A percentile compares a stretch with the other conserved stretches of the same genome.
phyloP scores from a whole-genome alignment of 2,329 filamentous ascomycete species.

The Aspergillus neoniger region DNA sequence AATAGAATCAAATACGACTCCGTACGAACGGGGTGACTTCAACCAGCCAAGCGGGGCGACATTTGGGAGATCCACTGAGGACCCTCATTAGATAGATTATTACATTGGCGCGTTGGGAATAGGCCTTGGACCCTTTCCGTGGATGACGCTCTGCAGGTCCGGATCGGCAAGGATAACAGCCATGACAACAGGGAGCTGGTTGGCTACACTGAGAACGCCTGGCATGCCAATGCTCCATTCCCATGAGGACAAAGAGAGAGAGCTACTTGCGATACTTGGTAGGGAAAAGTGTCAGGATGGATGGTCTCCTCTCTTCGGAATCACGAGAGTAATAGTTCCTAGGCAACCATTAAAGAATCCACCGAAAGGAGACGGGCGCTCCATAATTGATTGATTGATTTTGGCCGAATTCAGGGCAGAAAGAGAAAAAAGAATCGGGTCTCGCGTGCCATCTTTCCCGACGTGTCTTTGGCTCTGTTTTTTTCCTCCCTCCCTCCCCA shows the following conservation, averaged over 20 bases:
- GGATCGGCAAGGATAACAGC: conserved; percentile 3
- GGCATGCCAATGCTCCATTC: conserved; percentile 1
- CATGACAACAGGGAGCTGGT: conserved; percentile 1
- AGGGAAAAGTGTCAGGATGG: background rate
- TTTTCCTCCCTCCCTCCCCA: background rate
- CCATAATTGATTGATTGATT: conserved; percentile 2
- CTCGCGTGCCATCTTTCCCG: conserved; percentile 25
- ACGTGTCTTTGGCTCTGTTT: background rate
- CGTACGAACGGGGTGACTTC: background rate
- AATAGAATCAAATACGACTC: background rate
- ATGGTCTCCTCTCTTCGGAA: background rate
- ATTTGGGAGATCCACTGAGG: background rate
- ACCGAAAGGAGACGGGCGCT: background rate
- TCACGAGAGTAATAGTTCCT: background rate
- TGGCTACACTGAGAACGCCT: background rate
- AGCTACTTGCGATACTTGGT: background rate
- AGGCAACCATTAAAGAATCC: background rate
- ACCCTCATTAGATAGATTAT: background rate
- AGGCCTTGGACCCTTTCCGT: conserved; percentile 1
- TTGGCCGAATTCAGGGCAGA: background rate
- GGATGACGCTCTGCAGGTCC: background rate
- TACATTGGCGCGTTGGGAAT: background rate
- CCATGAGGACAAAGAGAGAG: background rate
- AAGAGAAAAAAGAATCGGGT: background rate
- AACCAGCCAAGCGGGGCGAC: background rate